Percentiles rank a stretch among this genome's conserved stretches.
These are phyloP conservation scores for Diaporthe destruens DNA, from an alignment of 2,329 filamentous ascomycete species.

Conservation along the genomic window DNA sequence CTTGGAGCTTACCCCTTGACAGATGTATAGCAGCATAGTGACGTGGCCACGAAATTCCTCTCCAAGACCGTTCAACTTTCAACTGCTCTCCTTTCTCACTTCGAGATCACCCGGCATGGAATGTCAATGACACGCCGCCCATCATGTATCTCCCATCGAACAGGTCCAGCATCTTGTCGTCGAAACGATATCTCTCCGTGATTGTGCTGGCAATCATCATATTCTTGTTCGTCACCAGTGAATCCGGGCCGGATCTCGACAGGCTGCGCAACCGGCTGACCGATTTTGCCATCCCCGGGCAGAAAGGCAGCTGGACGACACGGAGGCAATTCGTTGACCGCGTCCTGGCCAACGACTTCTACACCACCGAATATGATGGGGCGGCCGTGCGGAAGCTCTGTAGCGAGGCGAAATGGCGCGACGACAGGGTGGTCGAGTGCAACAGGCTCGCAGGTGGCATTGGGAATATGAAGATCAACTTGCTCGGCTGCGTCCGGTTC, in stretches of 20 bases:
- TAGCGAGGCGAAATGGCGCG: conserved; percentile 36
- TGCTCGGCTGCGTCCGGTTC: conserved; percentile 38
- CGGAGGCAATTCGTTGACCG: conserved; percentile 35
- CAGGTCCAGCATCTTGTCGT: background rate
- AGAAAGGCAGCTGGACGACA: conserved; percentile 23
- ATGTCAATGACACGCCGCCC: background rate
- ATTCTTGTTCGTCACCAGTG: conserved; percentile 11
- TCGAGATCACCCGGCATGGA: background rate
- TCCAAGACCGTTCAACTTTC: background rate
- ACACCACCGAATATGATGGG: conserved; percentile 33
- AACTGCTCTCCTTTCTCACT: background rate
- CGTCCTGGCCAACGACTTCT: conserved; percentile 35
- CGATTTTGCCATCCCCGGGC: background rate
- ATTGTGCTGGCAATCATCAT: conserved; percentile 3
- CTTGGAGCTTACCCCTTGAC: conserved; percentile 9
- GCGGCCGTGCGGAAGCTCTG: conserved; percentile 36
- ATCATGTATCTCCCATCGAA: conserved; percentile 26
- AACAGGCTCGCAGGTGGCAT: conserved; percentile 39
- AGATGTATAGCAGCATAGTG: background rate
- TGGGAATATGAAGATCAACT: conserved; percentile 39
- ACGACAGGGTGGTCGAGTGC: conserved; percentile 36
- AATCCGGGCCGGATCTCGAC: background rate
- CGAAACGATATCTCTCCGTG: conserved; percentile 7
- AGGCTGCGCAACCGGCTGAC: background rate
- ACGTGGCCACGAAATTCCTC: background rate